phyloP scores from a whole-genome alignment of 768 basidiomycete species.

The Boletus sp. region DNA sequence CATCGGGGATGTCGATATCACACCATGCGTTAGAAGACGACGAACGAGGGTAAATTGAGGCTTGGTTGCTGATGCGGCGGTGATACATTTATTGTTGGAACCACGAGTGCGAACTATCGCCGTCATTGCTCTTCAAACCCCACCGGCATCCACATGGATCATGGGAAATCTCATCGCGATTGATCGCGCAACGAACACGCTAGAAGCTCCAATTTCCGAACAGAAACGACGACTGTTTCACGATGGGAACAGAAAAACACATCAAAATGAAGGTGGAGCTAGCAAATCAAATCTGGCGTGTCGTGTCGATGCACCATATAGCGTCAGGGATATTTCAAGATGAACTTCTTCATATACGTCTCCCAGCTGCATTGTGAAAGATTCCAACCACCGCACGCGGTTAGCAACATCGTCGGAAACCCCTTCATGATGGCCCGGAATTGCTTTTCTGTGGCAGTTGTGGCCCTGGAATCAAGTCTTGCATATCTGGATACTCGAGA shows the following conservation, averaged over 20 bases:
- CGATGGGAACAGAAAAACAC: conserved; percentile 2
- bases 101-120: conserved; percentile 8
- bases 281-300: background rate
- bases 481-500: conserved; percentile 8
- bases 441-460: conserved; percentile 16
- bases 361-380: conserved; percentile 61
- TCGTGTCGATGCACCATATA: background rate
- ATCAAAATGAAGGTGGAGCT: conserved; percentile 2
- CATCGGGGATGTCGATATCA: background rate
- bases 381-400: conserved; percentile 45
- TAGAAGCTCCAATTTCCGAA: conserved; percentile 6
- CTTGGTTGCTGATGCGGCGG: conserved; percentile 2
- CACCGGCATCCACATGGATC: no score
- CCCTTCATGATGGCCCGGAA: conserved; percentile 35
- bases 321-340: conserved; percentile 60
- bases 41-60: background rate
- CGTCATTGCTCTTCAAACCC: background rate
- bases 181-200: background rate
- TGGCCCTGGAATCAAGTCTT: conserved; percentile 17
- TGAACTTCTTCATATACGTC: conserved; percentile 53
- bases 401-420: conserved; percentile 31
- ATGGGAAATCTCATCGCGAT: conserved; percentile 1
- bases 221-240: conserved; percentile 17
- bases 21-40: background rate
- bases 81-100: background rate